Evolutionary conservation across 2,329 filamentous ascomycete species (phyloP).

Genomic region (Hymenoscyphus fraxineus): DNA sequence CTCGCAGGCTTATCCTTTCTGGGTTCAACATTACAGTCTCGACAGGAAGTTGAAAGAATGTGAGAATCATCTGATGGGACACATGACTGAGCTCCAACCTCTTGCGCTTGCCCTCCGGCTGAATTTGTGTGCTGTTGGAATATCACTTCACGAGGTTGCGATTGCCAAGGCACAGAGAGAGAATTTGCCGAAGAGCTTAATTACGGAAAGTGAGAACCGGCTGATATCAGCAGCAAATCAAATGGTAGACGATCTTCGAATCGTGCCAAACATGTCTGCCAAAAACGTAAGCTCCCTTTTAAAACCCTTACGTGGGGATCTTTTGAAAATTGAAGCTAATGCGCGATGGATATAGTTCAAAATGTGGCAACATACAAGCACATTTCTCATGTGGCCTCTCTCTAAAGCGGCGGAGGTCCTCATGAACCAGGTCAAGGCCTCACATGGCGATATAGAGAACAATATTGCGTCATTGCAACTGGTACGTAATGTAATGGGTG

Average conservation of each 20-base stretch:
- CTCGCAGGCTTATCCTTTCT: not conserved
- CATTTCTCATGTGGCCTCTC: not conserved
- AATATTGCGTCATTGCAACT: not conserved
- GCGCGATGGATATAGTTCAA: not conserved
- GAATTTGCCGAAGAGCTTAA: not conserved
- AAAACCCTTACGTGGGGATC: not conserved
- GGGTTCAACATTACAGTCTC: not conserved
- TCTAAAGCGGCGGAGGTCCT: not conserved
- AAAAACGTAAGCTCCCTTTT: not conserved
- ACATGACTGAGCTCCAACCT: not conserved
- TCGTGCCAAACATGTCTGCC: not conserved
- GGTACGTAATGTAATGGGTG: not conserved
- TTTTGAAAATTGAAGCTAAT: not conserved
- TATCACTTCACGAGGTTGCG: not conserved
- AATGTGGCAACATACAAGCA: not conserved
- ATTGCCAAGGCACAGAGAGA: not conserved
- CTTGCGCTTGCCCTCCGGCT: not conserved
- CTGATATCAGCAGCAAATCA: not conserved
- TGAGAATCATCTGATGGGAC: not conserved
- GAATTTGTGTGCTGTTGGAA: not conserved
- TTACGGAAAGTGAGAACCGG: not conserved
- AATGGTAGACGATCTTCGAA: not conserved
- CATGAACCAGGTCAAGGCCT: not conserved
- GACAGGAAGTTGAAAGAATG: not conserved
- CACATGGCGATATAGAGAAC: not conserved